Base-by-base conservation (phyloP, 495 filamentous ascomycete genomes). In the Xylaria nigripes region DNA sequence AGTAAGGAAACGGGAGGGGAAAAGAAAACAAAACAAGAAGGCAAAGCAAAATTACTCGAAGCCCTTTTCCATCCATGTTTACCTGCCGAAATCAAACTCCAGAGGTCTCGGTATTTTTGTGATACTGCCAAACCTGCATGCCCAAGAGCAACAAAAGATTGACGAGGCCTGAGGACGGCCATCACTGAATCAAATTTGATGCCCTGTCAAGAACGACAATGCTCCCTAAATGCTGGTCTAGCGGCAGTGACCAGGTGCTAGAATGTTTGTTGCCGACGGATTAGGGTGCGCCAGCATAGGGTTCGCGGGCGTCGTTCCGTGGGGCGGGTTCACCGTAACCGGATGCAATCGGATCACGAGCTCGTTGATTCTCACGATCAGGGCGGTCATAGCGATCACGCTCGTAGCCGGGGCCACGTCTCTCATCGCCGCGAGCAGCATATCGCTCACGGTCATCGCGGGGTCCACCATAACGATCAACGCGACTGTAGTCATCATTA, bases 401-500 rank as follows among this genome's bases (percentile, higher is more conserved):
- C 43, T 81, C 77, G 50, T 78, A 78, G 40, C 76, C 72, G 18
- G 72, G 74, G 44, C 64, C 75, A 57, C 77, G 76, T 51, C 77
- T 74, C 25, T 80, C 77, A 45, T 80, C 77, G 42, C 61, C 61
- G 45, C 63, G 70, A 61, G 69, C 54, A 36, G 57, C 65, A 47
- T 69, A 70, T 41, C 68, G 68, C 22, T 66, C 66, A 54, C 74
- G 68, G 42, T 76, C 73, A n/a, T 74, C 74, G 52, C 71, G 71
- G 43, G 58, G 64, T 49, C 74, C 68, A 40, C 64, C 67, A 51
- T 72, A 70, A 50, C 70, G 65, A 52, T 73, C 74, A 48, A 76
- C 77, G 67, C 87, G 87, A 50, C 85, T 81, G 55, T 88, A 85
- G 54, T 50, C 54, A 16, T 82, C 78, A 47, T 79, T 60, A 29